Evolutionary conservation across 129 eudicot genomes (phyloP).

Genomic region (Ambrosia artemisiifolia): DNA sequence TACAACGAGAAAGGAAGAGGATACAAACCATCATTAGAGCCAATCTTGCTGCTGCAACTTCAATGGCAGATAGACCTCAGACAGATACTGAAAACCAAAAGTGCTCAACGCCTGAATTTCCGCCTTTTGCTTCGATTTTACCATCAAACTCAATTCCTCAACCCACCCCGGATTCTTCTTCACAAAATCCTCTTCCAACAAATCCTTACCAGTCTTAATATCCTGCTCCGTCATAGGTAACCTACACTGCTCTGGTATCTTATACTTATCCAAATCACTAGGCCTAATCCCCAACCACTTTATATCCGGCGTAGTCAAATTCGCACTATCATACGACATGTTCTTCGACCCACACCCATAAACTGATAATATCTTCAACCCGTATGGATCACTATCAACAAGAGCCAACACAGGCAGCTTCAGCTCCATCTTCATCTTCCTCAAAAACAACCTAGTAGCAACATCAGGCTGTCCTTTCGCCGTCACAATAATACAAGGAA

Average conservation of each 20-base stretch:
- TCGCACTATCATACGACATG: slow-evolving; percentile 94
- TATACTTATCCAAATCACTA: slow-evolving; percentile 93
- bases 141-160: slow-evolving; percentile 89
- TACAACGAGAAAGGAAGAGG: background rate
- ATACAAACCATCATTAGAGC: slow-evolving; percentile 47
- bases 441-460: slow-evolving; percentile 85
- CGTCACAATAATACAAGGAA: slow-evolving; percentile 82
- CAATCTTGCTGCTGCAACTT: slow-evolving; percentile 93
- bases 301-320: slow-evolving; percentile 90
- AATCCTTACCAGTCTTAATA: slow-evolving; percentile 94
- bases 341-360: slow-evolving; percentile 98
- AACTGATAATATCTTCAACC: slow-evolving; percentile 86
- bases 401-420: slow-evolving; percentile 83
- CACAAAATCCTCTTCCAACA: slow-evolving; percentile 98
- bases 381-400: slow-evolving; percentile 97
- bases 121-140: slow-evolving; percentile 85
- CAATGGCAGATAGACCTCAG: slow-evolving; percentile 87
- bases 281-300: slow-evolving; percentile 97
- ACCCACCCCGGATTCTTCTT: slow-evolving; percentile 99
- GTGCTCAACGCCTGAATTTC: slow-evolving; percentile 97
- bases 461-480: slow-evolving; percentile 96
- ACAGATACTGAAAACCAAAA: slow-evolving; percentile 91
- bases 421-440: slow-evolving; percentile 86
- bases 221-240: slow-evolving; percentile 94
- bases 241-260: slow-evolving; percentile 95